A percentile compares a stretch with the other conserved stretches of the same genome.
phyloP scores from a whole-genome alignment of 371 early-diverging fungal species.

The Mucor plumbeus region DNA sequence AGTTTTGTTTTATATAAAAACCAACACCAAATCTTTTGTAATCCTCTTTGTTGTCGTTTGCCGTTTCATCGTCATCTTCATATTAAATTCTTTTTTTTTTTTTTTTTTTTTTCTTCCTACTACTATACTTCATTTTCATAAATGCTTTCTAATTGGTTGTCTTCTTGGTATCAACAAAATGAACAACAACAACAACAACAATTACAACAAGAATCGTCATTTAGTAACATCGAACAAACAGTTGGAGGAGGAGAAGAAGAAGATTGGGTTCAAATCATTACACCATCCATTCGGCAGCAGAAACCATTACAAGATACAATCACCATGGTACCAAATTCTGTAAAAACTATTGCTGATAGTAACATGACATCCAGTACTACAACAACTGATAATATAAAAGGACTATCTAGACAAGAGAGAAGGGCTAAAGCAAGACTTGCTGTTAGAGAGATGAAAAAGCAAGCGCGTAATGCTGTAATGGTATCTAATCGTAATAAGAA shows the following conservation, averaged over 20 bases:
- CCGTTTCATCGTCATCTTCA: slow-evolving; percentile 10
- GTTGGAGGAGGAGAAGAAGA: slow-evolving; percentile 18
- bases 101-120: slow-evolving; percentile 12
- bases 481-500: slow-evolving; percentile 9
- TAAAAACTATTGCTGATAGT: slow-evolving; percentile 1
- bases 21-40: neutral
- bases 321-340: slow-evolving; percentile 1
- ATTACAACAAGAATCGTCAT: slow-evolving; percentile 21
- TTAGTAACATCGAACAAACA: neutral
- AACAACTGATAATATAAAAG: slow-evolving; percentile 10
- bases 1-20: neutral
- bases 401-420: slow-evolving; percentile 30
- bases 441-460: slow-evolving; percentile 26
- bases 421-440: slow-evolving; percentile 27
- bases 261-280: slow-evolving; percentile 32
- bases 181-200: slow-evolving; percentile 28
- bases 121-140: neutral
- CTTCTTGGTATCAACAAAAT: slow-evolving; percentile 30
- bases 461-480: slow-evolving; percentile 23
- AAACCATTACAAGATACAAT: slow-evolving; percentile 16
- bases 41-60: slow-evolving; percentile 5
- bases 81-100: neutral
- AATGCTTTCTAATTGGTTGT: slow-evolving; percentile 31
- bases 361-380: slow-evolving; percentile 1
- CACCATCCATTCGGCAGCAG: slow-evolving; percentile 12